Base-by-base conservation (phyloP, 2,329 filamentous ascomycete genomes). In the Pseudofabraea citricarpa region DNA sequence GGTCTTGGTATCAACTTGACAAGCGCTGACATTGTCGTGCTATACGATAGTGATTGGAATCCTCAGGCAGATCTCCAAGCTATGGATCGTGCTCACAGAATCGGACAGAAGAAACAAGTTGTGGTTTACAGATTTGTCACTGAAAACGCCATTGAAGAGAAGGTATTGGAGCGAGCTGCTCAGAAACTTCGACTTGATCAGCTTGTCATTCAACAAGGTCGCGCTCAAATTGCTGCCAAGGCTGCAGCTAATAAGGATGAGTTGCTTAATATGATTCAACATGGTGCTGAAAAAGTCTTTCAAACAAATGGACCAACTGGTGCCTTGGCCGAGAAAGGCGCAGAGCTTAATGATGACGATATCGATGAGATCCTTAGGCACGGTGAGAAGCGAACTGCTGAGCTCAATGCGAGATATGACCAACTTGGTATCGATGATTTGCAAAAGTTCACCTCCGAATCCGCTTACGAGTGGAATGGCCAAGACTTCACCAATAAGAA, bases 41-140 rank as follows among this genome's bases (percentile, higher is more conserved):
- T 98, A 6, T 98, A 93, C 60, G 93, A 98, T 64, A 96, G 90
- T 57, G 93, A 98, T 63, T 98, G 93, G 93, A 97, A 96, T 59
- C 93, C 93, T 8, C 93, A 98, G 66, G 93, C 93, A 15, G 93
- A 98, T 80, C 70, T 98, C 47, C 93, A 98, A 66, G 93, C 93
- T 44, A 98, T 98, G 93, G 93, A 98, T 60, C 87, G 93, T 62
- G 93, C 93, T 40, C 93, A 98, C 70, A 89, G 93, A 69, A 98
- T 98, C 56, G 93, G 93, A 29, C 93, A 98, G 69, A 98, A 89
- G 5, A 98, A 98, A 69, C 93, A 98, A 63, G 93, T 98, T 9
- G 79, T 90, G 33, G 93, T 98, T 3, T 98, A 95, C 70, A 81
- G 93, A 47, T 96, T 98, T 57, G 87, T 98, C 19, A 98, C 94